Conservation (phyloP, 2,329 filamentous ascomycete genomes). For the Arachnomyces sp. region DNA sequence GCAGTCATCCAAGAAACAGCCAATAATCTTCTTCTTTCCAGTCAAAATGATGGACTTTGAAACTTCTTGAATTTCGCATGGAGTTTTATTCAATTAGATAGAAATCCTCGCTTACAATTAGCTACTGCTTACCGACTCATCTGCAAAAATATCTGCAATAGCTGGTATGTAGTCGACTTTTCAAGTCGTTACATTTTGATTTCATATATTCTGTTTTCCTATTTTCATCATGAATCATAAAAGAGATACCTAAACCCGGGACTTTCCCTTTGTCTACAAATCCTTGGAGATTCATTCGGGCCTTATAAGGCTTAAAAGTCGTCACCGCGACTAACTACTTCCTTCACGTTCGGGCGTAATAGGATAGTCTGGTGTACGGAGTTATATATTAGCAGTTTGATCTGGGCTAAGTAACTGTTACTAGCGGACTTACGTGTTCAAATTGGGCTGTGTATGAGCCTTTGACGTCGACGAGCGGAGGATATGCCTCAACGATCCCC, state of each 20-base stretch:
- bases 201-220: neutral
- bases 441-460: constrained; percentile 91
- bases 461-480: constrained; percentile 83
- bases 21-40: no score
- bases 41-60: no score
- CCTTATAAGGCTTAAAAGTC: constrained; percentile 55
- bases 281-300: constrained; percentile 4
- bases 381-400: constrained; percentile 15
- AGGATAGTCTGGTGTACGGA: constrained; percentile 56
- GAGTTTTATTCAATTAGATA: no score
- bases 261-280: constrained; percentile 1
- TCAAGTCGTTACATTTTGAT: neutral
- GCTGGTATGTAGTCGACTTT: neutral
- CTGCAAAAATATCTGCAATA: no score
- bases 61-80: no score
- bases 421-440: constrained; percentile 66
- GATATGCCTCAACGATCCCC: constrained; percentile 84
- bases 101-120: no score
- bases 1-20: no score
- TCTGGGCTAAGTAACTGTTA: neutral
- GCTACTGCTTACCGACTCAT: no score
- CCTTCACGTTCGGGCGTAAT: constrained; percentile 72
- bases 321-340: constrained; percentile 77
- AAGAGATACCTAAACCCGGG: constrained; percentile 4
- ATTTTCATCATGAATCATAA: no score